Conservation (phyloP, 768 basidiomycete genomes). For the Pleurotus sapidus region DNA sequence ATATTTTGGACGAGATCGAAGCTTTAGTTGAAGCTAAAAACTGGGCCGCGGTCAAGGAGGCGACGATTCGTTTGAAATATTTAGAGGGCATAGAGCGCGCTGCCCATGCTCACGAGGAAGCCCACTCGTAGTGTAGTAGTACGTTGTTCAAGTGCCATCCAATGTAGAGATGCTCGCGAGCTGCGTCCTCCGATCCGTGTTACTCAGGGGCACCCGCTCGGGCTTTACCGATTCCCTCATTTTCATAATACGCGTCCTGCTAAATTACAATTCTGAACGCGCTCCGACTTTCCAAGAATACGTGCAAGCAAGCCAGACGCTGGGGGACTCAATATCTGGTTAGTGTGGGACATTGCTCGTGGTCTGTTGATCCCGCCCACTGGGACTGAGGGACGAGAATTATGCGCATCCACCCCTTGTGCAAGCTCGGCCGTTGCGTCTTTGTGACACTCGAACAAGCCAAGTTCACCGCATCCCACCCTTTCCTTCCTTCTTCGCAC, state of each 20-base stretch:
- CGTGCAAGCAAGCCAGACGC: too few species aligned
- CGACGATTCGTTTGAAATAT: conserved; percentile 72
- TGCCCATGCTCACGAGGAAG: conserved; percentile 17
- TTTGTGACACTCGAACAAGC: conserved; percentile 56
- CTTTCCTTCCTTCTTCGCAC: conserved; percentile 12
- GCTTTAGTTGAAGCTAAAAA: conserved; percentile 45
- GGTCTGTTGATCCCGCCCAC: background rate
- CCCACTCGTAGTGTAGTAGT: background rate
- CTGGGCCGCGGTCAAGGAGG: conserved; percentile 55
- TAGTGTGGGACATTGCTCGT: too few species aligned
- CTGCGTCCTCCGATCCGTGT: too few species aligned
- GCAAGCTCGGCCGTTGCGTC: conserved; percentile 50
- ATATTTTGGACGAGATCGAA: conserved; percentile 44
- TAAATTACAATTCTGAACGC: too few species aligned
- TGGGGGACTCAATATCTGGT: too few species aligned
- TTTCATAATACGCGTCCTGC: too few species aligned
- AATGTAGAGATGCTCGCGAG: too few species aligned
- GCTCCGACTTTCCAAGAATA: too few species aligned
- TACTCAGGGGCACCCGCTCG: too few species aligned
- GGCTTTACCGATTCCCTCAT: too few species aligned
- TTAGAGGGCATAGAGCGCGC: conserved; percentile 61
- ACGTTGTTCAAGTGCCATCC: background rate
- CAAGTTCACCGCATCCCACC: conserved; percentile 20
- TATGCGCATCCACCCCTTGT: conserved; percentile 51
- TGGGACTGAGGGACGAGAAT: conserved; percentile 1